Conservation (phyloP, 352 stramenopile species). For the Aphanomyces invadans region DNA sequence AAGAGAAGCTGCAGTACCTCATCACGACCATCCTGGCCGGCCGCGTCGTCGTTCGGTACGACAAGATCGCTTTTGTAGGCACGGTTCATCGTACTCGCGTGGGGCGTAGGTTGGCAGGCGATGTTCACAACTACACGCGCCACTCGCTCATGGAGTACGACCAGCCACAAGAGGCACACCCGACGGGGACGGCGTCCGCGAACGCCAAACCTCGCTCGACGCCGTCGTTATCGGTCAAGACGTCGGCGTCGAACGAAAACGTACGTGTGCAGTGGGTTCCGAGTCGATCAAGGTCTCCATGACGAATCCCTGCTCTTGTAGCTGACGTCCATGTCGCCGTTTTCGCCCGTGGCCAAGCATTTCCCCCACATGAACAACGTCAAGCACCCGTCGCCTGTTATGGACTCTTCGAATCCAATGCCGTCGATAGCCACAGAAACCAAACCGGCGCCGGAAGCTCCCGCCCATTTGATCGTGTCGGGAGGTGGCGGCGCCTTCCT, state of each 20-base stretch:
- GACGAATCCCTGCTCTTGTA: no score
- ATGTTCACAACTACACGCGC: constrained; percentile 92
- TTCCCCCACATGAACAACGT: constrained; percentile 67
- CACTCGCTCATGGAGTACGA: constrained; percentile 56
- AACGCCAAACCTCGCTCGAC: constrained; percentile 18
- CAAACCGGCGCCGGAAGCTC: constrained; percentile 25
- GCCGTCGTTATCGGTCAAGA: constrained; percentile 9
- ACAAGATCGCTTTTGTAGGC: background rate
- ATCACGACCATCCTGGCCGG: constrained; percentile 68
- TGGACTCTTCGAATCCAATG: constrained; percentile 7
- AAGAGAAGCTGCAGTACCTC: constrained; percentile 71
- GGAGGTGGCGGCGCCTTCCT: constrained; percentile 85
- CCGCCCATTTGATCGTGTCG: constrained; percentile 79
- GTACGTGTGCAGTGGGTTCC: no score
- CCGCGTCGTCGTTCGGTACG: constrained; percentile 49
- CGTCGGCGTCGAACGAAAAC: constrained; percentile 4
- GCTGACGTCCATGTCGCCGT: constrained; percentile 19
- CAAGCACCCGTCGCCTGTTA: constrained; percentile 24
- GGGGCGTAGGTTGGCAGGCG: constrained; percentile 77
- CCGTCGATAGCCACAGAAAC: no score
- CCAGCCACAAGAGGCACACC: constrained; percentile 31
- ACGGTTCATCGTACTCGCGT: background rate
- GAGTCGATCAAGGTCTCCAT: no score
- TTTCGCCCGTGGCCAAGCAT: constrained; percentile 54
- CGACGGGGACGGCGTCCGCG: no score